Evolutionary conservation across 2,329 filamentous ascomycete genomes (phyloP).

Genomic region (Lecanicillium sp.): DNA sequence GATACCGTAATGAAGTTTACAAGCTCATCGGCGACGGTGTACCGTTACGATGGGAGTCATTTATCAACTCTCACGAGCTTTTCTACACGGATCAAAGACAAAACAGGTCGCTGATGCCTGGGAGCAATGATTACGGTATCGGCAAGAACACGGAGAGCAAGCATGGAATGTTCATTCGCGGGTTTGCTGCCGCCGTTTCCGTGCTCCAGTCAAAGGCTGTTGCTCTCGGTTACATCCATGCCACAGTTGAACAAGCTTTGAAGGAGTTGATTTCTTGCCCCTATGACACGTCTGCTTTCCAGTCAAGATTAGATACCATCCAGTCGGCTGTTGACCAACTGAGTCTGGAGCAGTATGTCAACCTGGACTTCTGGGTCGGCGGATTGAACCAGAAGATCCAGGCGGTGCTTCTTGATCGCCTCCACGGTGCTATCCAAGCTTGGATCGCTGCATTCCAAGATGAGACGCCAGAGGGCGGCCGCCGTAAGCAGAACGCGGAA

Average conservation of each 20-base stretch:
- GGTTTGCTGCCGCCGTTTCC: slow-evolving; percentile 82
- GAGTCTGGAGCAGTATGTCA: slow-evolving; percentile 92
- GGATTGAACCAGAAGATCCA: slow-evolving; percentile 84
- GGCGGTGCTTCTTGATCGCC: slow-evolving; percentile 65
- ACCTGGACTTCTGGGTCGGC: slow-evolving; percentile 83
- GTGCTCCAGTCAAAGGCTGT: slow-evolving; percentile 82
- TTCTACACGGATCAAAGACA: slow-evolving; percentile 48
- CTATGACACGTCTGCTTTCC: slow-evolving; percentile 75
- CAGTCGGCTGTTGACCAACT: slow-evolving; percentile 93
- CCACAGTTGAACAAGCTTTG: slow-evolving; percentile 73
- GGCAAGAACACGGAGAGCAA: slow-evolving; percentile 69
- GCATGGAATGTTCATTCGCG: slow-evolving; percentile 92
- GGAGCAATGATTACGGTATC: slow-evolving; percentile 31
- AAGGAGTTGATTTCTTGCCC: slow-evolving; percentile 76
- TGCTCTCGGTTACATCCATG: slow-evolving; percentile 69
- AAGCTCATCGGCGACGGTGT: slow-evolving; percentile 77
- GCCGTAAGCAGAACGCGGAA: slow-evolving; percentile 40
- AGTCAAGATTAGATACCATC: slow-evolving; percentile 71
- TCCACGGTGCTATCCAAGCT: slow-evolving; percentile 74
- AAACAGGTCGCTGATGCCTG: slow-evolving; percentile 35
- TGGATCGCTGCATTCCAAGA: slow-evolving; percentile 86
- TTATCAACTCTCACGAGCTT: slow-evolving; percentile 92
- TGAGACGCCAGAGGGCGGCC: slow-evolving; percentile 43
- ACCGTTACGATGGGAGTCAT: slow-evolving; percentile 92
- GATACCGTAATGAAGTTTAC: slow-evolving; percentile 88